Conservation (phyloP, 345 rosid genomes). For the Brassica napus region Da-Ae NC_063445.1:52877501-52878000, state of each 20-base stretch:
- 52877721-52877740: neutral
- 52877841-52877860: slow-evolving; percentile 25
- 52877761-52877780: neutral
- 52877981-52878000: slow-evolving; percentile 43
- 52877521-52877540: slow-evolving; percentile 35
- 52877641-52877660: slow-evolving; percentile 12
- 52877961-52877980: slow-evolving; percentile 45
- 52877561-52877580: slow-evolving; percentile 11
- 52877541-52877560: slow-evolving; percentile 36
- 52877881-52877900: slow-evolving; percentile 28
- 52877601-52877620: slow-evolving; percentile 31
- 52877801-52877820: slow-evolving; percentile 1
- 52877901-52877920: slow-evolving; percentile 20
- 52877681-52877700: neutral
- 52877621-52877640: slow-evolving; percentile 28
- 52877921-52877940: slow-evolving; percentile 47
- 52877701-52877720: neutral
- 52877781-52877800: neutral
- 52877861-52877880: neutral
- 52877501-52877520: slow-evolving; percentile 1
- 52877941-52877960: slow-evolving; percentile 47
- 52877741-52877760: neutral
- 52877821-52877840: neutral
- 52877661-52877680: slow-evolving; percentile 1
- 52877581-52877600: slow-evolving; percentile 33